A percentile compares a stretch with the other conserved stretches of the same genome.
Conservation (phyloP, 331 rosid genomes). For the Rosa hybrid region DNA sequence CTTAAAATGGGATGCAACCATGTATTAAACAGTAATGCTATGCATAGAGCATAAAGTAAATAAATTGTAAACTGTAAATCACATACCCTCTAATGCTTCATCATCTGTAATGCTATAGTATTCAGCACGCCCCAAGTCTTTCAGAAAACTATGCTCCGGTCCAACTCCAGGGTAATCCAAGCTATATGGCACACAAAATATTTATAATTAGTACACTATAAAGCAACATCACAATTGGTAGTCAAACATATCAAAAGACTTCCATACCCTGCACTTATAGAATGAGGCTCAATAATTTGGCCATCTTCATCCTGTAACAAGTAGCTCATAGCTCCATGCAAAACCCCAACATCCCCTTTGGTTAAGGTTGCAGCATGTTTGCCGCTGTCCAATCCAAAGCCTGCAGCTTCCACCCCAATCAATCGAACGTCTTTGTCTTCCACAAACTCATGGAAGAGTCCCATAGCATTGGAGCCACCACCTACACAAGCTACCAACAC, state of each 20-base stretch:
- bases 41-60: not conserved
- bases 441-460: conserved; percentile 86
- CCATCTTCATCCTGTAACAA: conserved; percentile 96
- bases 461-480: conserved; percentile 97
- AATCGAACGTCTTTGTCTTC: conserved; percentile 70
- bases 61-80: not conserved
- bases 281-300: conserved; percentile 92
- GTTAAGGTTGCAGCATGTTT: conserved; percentile 95
- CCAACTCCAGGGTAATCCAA: conserved; percentile 99
- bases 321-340: conserved; percentile 99
- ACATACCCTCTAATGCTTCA: conserved; percentile 91
- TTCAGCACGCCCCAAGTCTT: conserved; percentile 85
- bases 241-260: not conserved
- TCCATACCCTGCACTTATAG: conserved; percentile 93
- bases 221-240: conserved; percentile 8
- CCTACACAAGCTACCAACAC: conserved; percentile 91
- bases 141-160: conserved; percentile 92
- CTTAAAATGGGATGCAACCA: not conserved
- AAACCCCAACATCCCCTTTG: conserved; percentile 86
- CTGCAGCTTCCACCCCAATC: conserved; percentile 98
- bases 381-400: conserved; percentile 86
- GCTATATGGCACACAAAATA: conserved; percentile 38
- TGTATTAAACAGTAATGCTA: not conserved
- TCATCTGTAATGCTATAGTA: conserved; percentile 77
- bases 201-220: conserved; percentile 23